A percentile compares a stretch with the other conserved stretches of the same genome.
phyloP scores from a whole-genome alignment of 495 filamentous ascomycete genomes.

The Penicillium pulvis region DNA sequence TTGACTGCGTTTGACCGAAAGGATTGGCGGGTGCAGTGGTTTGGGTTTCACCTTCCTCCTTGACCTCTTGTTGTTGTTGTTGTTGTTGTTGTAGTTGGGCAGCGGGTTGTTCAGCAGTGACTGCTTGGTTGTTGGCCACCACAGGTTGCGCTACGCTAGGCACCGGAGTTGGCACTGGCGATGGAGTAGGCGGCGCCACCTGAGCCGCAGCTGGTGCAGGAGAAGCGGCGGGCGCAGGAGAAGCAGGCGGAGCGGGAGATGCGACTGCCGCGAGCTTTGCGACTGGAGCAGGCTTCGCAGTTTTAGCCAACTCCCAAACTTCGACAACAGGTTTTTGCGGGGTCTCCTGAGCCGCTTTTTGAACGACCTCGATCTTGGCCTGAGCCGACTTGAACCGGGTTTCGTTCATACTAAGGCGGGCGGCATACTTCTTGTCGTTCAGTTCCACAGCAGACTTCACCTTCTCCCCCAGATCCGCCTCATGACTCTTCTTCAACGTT shows the following conservation, averaged over 20 bases:
- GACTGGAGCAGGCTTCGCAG: constrained; percentile 55
- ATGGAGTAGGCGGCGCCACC: constrained; percentile 1
- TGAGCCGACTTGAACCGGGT: constrained; percentile 62
- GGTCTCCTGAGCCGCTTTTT: constrained; percentile 78
- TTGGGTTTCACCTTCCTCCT: background rate
- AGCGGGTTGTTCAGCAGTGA: constrained; percentile 6
- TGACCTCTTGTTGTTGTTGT: background rate
- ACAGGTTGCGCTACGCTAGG: background rate
- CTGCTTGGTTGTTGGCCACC: constrained; percentile 15
- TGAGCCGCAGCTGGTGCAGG: constrained; percentile 16
- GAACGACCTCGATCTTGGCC: constrained; percentile 76
- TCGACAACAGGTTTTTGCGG: constrained; percentile 78
- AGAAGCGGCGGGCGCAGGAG: constrained; percentile 20
- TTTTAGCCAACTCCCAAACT: constrained; percentile 80
- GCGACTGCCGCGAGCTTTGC: constrained; percentile 5
- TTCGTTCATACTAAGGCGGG: constrained; percentile 80
- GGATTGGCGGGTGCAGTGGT: constrained; percentile 27
- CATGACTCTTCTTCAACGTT: constrained; percentile 63
- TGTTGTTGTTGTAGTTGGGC: background rate
- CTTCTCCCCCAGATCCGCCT: constrained; percentile 41
- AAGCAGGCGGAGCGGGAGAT: constrained; percentile 6
- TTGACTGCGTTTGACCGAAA: constrained; percentile 35
- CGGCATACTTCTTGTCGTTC: constrained; percentile 61
- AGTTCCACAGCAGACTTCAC: constrained; percentile 48
- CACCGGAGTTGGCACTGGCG: constrained; percentile 24